Base-by-base conservation (phyloP, 1,139 yeast species). In the Pichia sp. region DNA sequence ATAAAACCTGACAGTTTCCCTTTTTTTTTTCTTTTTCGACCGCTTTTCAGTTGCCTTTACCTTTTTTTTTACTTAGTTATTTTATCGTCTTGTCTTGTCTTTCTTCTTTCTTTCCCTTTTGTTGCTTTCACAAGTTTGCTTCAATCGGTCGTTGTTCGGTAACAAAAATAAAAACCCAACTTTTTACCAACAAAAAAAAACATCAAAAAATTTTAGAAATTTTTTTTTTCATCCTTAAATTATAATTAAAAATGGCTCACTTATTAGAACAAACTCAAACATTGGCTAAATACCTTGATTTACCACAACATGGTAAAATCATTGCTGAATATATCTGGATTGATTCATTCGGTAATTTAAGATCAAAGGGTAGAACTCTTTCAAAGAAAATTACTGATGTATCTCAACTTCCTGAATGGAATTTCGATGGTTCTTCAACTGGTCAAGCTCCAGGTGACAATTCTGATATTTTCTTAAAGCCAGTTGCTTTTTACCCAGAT, bases 401-500 rank as follows among this genome's bases (percentile, higher is more conserved):
- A 50, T 94, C 86, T 56, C 96, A 92, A 65, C 78, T 92, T 61
- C 97, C 97, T 59, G 97, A 90, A 72, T 92, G 98, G 98, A 92
- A 92, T 79, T 92, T 92, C 65, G 98, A 92, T 70, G 98, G 98
- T 71, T 90, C 97, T 43, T 89, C 97, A 34, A 92, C 98, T 47
- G 92, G 88, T 58, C 98, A 92, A 76, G 98, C 98, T 51, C 97
- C 97, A 64, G 98, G 98, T 61, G 83, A 86, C 70, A 92, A 92
- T 75, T 89, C 97, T 46, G 98, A 92, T 68, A 80, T 92, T 56
- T 89, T 88, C 71, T 76, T 92, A 65, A 84, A 96, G 72, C 98
- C 98, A 27, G 95, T 80, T 59, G 88, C 97, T 51, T 85, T 75
- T 70, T 92, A 88, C 80, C 83, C 89, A 54, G 98, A 92, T 70